phyloP scores from a whole-genome alignment of 2,329 filamentous ascomycete genomes.

The Trichophyton schoenleinii region DNA sequence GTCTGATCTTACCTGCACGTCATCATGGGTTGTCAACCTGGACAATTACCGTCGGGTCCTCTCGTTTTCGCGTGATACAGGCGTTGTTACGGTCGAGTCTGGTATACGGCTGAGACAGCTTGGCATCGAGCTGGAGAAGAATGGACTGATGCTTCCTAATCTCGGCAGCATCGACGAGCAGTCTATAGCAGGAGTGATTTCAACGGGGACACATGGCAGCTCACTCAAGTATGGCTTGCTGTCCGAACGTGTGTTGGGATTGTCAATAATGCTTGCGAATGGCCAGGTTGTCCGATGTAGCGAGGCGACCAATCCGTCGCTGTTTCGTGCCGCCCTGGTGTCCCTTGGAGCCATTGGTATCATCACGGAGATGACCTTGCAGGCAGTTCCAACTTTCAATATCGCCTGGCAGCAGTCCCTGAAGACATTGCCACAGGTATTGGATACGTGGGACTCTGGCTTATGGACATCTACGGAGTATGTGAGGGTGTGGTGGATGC shows the following conservation, averaged over 20 bases:
- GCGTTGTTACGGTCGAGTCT: slow-evolving; percentile 65
- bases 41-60: slow-evolving; percentile 68
- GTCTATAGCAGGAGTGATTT: slow-evolving; percentile 81
- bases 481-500: slow-evolving; percentile 94
- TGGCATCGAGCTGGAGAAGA: slow-evolving; percentile 57
- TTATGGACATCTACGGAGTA: slow-evolving; percentile 82
- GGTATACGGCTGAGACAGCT: slow-evolving; percentile 72
- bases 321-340: slow-evolving; percentile 79
- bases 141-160: slow-evolving; percentile 77
- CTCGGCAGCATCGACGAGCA: slow-evolving; percentile 92
- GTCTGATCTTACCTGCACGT: slow-evolving; percentile 81
- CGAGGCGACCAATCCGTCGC: slow-evolving; percentile 52
- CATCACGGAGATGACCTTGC: slow-evolving; percentile 76
- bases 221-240: slow-evolving; percentile 72
- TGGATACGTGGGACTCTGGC: slow-evolving; percentile 56
- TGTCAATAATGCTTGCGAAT: slow-evolving; percentile 73
- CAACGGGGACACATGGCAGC: slow-evolving; percentile 87
- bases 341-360: slow-evolving; percentile 85
- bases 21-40: slow-evolving; percentile 87
- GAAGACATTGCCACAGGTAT: slow-evolving; percentile 54
- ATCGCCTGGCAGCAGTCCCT: slow-evolving; percentile 77
- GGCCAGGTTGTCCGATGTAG: slow-evolving; percentile 62
- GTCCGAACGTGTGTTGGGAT: slow-evolving; percentile 59
- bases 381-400: slow-evolving; percentile 67
- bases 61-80: slow-evolving; percentile 52